Base-by-base conservation (phyloP, 2,329 filamentous ascomycete species). In the Chaetomium olivaceum region DNA sequence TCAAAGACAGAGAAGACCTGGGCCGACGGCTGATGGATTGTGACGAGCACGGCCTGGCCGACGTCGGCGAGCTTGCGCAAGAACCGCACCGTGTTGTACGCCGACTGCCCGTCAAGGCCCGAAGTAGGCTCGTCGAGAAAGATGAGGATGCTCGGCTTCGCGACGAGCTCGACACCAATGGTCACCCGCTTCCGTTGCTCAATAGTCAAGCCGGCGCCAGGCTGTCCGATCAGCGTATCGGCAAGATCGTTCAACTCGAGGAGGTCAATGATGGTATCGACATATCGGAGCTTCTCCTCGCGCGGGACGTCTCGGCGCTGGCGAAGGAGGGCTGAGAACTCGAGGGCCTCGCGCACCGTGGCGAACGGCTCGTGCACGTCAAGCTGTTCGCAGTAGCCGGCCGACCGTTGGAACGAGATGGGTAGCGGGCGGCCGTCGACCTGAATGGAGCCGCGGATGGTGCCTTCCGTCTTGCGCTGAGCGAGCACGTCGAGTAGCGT, bases 401-500 rank as follows among this genome's bases (percentile, higher is more conserved):
- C 91, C 70, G 90, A 91, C 16, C 91, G 85, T 73, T 93, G 90
- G 80, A 93, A 93, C 0, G 89, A 91, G 1, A 86, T 82, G 33
- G 91, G 89, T 5, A 90, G 83, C 12, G 86, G 87, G 9, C 84
- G 85, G 1, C 91, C 91, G 69, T 94, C 90, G 19, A 94, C 90
- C 66, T 92, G 76, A 81, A 93, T 90, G 60, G 90, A 87, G 54
- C 91, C 91, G 21, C 80, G 80, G 29, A 94, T 90, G 2, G 90
- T 88, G 70, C 91, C 91, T 78, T 91, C 91, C 0, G 89, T 93
- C 65, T 91, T 90, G 71, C 91, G 87, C 67, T 90, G 91, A 5
- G 92, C 92, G 36, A 96, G 83, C 2, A 92, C 90, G 75, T 96
- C 92, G 7, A 96, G 81, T 2, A 96, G 83, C 0, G 92, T 95